A percentile compares a stretch with the other conserved stretches of the same genome.
These are phyloP conservation scores for Eucalyptus curtisii DNA, from an alignment of 345 rosid genomes.

Conservation along the genomic window DNA sequence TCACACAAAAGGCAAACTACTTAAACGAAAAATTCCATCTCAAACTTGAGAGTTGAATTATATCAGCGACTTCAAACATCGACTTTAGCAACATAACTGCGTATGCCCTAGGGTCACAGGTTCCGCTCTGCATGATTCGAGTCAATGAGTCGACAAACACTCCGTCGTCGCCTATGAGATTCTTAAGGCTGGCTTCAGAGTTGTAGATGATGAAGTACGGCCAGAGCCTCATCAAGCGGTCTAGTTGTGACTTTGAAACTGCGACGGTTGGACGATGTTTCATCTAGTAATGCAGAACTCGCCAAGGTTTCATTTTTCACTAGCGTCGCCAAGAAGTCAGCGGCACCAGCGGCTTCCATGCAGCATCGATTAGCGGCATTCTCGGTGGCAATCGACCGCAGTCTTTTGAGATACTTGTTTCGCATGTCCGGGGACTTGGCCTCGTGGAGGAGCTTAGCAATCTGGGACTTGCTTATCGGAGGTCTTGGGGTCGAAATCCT, in stretches of 20 bases:
- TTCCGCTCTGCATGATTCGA: constrained; percentile 28
- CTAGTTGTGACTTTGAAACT: constrained; percentile 8
- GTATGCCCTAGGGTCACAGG: constrained; percentile 36
- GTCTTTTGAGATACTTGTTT: constrained; percentile 35
- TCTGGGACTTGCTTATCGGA: constrained; percentile 38
- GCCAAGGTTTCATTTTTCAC: background rate
- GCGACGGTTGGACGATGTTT: background rate
- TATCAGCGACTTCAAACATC: constrained; percentile 39
- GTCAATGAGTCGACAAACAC: constrained; percentile 35
- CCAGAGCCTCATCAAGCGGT: constrained; percentile 45
- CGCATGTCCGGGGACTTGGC: constrained; percentile 31
- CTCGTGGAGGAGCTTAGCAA: constrained; percentile 39
- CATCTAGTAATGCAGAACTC: no score
- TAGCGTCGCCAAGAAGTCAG: constrained; percentile 19
- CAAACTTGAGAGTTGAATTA: constrained; percentile 25
- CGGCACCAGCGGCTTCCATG: constrained; percentile 58
- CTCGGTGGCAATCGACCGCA: constrained; percentile 43
- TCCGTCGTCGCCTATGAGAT: constrained; percentile 21
- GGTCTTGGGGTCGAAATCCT: constrained; percentile 86
- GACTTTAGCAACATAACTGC: constrained; percentile 27
- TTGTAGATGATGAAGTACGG: constrained; percentile 44
- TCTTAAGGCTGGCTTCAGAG: constrained; percentile 53
- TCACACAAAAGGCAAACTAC: constrained; percentile 31
- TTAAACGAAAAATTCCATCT: constrained; percentile 23
- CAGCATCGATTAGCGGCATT: constrained; percentile 48